Base-by-base conservation (phyloP, 2,329 filamentous ascomycete species). In the Penicillium sp. region DNA sequence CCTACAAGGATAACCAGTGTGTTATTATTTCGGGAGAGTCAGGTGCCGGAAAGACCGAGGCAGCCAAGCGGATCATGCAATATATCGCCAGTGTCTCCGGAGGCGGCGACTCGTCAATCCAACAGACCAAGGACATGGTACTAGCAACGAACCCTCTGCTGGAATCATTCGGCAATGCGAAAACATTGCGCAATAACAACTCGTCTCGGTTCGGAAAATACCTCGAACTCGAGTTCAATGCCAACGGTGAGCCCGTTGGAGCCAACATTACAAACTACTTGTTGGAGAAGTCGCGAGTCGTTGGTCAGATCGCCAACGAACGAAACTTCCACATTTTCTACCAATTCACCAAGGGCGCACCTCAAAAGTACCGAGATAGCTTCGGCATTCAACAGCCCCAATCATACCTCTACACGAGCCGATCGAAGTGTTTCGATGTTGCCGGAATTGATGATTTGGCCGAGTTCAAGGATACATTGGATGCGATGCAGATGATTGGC, bases 241-340 rank as follows among this genome's bases (percentile, higher is more conserved):
- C 83, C 39, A 86, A 90, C 63, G 93, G 93, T 63, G 93, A 98
- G 76, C 95, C 95, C 0, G 88, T 97, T 11, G 95, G 95, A 68
- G 95, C 95, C 59, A 95, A 96, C 75, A 97, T 99, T 76, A 97
- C 93, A 71, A 99, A 99, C 75, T 99, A 99, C 71, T 82, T 99
- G 24, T 83, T 99, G 52, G 95, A 99, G 75, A 98, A 98, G 81
- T 88, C 91, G 48, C 85, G 95, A 79, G 95, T 99, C 19, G 92
- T 96, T 10, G 92, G 93, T 16, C 95, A 98, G 79, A 98, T 98
- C 66, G 82, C 80, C 57, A 96, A 97, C 74, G 95, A 99, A 82
- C 87, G 95, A 66, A 98, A 96, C 78, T 99, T 99, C 76, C 95
- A 99, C 78, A 98, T 99, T 69, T 99, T 99, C 75, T 99, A 99